These are phyloP conservation scores for Falciphora oryzae DNA, from an alignment of 2,329 filamentous ascomycete species.

Conservation along the genomic window DNA sequence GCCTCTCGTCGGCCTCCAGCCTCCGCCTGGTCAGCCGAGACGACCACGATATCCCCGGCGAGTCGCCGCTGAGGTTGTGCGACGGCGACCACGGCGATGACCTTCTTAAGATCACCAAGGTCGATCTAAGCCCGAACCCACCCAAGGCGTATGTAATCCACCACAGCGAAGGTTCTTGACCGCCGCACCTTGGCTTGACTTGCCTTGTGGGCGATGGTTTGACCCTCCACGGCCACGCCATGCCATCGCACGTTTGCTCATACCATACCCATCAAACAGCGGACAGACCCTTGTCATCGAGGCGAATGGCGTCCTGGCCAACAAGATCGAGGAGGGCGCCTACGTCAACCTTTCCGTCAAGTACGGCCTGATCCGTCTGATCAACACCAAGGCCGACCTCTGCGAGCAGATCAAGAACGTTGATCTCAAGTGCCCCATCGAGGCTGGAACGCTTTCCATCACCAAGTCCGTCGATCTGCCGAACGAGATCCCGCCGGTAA, in stretches of 20 bases:
- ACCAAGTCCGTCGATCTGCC: constrained; percentile 82
- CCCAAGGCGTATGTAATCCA: constrained; percentile 65
- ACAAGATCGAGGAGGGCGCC: constrained; percentile 70
- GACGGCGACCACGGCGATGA: constrained; percentile 58
- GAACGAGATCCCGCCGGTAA: constrained; percentile 78
- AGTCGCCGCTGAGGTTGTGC: constrained; percentile 83
- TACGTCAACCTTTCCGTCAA: constrained; percentile 82
- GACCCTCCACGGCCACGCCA: constrained; percentile 4
- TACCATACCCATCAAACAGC: constrained; percentile 40
- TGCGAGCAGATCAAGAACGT: constrained; percentile 88
- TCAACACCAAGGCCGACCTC: constrained; percentile 74
- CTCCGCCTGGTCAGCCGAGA: constrained; percentile 42
- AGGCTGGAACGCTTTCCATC: constrained; percentile 68
- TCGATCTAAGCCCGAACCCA: constrained; percentile 81
- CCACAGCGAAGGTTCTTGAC: not conserved
- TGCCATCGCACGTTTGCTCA: not conserved
- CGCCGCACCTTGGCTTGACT: not conserved
- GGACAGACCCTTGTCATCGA: constrained; percentile 72
- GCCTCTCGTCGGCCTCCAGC: constrained; percentile 39
- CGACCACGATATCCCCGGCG: constrained; percentile 66
- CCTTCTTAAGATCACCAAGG: constrained; percentile 68
- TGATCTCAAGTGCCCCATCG: constrained; percentile 80
- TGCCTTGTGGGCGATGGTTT: not conserved
- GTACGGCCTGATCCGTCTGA: constrained; percentile 85
- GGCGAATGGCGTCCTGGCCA: constrained; percentile 67